Percentiles rank a stretch among this genome's conserved stretches.
phyloP scores from a whole-genome alignment of 257 asterid species.

The Scutellaria galericulata region DNA sequence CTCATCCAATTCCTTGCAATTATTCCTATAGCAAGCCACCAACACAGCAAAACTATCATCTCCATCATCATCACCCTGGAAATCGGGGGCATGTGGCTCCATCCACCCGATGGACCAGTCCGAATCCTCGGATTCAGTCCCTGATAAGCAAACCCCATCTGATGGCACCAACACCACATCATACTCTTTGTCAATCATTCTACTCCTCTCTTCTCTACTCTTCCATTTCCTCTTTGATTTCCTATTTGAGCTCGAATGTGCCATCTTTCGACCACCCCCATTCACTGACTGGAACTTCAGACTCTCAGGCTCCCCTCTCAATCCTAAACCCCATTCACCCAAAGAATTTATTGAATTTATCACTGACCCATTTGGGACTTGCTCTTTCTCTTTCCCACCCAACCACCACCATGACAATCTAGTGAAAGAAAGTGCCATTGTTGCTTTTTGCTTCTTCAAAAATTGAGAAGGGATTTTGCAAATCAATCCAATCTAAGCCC shows the following conservation, averaged over 20 bases:
- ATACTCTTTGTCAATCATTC: constrained; percentile 70
- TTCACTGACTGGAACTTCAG: constrained; percentile 58
- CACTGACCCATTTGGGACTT: constrained; percentile 59
- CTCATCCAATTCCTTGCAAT: constrained; percentile 43
- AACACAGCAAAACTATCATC: constrained; percentile 88
- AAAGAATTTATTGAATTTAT: constrained; percentile 54
- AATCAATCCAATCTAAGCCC: constrained; percentile 10
- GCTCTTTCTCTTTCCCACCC: constrained; percentile 79
- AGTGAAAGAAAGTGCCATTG: constrained; percentile 65
- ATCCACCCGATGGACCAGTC: constrained; percentile 99
- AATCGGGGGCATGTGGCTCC: constrained; percentile 86
- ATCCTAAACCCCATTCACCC: constrained; percentile 83
- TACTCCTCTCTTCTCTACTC: constrained; percentile 79
- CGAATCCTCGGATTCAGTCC: constrained; percentile 87
- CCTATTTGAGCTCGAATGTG: constrained; percentile 47
- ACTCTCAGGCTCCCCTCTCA: constrained; percentile 64
- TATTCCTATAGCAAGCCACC: constrained; percentile 91
- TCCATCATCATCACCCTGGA: constrained; percentile 74
- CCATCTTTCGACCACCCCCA: constrained; percentile 50
- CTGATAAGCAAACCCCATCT: constrained; percentile 86
- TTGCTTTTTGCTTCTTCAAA: background rate
- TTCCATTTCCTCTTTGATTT: constrained; percentile 79
- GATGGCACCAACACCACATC: constrained; percentile 90
- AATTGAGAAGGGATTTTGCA: background rate
- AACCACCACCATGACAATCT: constrained; percentile 77